Conservation (phyloP, 805 yeast species). For the Teunomyces lycoperdinae region DNA sequence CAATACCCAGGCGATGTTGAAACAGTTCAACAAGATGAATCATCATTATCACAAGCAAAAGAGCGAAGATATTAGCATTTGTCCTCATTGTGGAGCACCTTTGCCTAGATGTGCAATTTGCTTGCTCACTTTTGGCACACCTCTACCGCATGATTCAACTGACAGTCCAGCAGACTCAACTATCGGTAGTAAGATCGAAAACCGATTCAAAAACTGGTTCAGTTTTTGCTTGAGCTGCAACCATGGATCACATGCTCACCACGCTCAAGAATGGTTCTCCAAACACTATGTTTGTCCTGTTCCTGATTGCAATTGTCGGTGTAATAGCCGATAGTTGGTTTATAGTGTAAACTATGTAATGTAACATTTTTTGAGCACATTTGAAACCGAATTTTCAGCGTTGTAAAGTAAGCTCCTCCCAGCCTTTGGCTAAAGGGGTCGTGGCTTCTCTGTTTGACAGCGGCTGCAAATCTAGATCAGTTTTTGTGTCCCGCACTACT, state of each 20-base stretch:
- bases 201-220: conserved; percentile 74
- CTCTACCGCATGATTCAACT: conserved; percentile 44
- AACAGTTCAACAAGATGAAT: conserved; percentile 33
- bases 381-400: too few species aligned
- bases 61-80: conserved; percentile 33
- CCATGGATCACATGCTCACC: conserved; percentile 93
- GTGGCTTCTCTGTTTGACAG: too few species aligned
- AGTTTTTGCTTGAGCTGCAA: conserved; percentile 88
- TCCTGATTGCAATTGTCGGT: conserved; percentile 85
- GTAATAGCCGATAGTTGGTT: conserved; percentile 46
- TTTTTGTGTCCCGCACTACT: background rate
- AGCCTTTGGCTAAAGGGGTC: too few species aligned
- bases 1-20: conserved; percentile 22
- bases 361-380: background rate
- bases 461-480: conserved; percentile 4
- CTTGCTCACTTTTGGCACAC: conserved; percentile 70
- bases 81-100: conserved; percentile 86
- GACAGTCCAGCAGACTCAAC: conserved; percentile 19
- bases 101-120: conserved; percentile 92
- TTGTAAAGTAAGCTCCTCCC: too few species aligned
- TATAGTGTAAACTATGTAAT: conserved; percentile 22
- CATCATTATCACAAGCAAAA: conserved; percentile 11
- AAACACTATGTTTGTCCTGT: conserved; percentile 89
- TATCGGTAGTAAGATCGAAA: conserved; percentile 27
- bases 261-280: conserved; percentile 94